phyloP scores from a whole-genome alignment of 2,329 filamentous ascomycete species.

The Arthrobotrys musiformis region DNA sequence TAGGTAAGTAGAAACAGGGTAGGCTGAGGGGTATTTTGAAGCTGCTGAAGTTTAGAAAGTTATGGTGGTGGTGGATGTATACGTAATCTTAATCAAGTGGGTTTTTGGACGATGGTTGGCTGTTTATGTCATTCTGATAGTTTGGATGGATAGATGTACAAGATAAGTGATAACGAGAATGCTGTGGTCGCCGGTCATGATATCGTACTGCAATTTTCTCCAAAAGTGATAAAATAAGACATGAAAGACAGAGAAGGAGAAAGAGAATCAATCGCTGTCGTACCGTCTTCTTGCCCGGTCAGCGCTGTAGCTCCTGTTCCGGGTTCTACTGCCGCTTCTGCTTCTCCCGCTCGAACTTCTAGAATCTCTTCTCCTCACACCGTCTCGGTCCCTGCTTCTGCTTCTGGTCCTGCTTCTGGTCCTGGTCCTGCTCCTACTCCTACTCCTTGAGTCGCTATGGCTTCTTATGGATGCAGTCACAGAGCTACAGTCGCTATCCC shows the following conservation, averaged over 20 bases:
- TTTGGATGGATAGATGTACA: background rate
- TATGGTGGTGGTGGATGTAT: too few relatives aligned
- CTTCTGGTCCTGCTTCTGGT: background rate
- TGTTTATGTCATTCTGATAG: slow-evolving; percentile 1
- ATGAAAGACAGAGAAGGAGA: background rate
- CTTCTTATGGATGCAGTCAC: slow-evolving; percentile 23
- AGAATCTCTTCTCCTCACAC: slow-evolving; percentile 34
- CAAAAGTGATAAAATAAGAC: background rate
- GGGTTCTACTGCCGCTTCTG: slow-evolving; percentile 17
- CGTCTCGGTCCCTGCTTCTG: background rate
- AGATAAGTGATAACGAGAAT: background rate
- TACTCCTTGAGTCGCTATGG: too few relatives aligned
- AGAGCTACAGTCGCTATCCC: slow-evolving; percentile 33
- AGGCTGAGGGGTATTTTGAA: too few relatives aligned
- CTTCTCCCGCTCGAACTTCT: slow-evolving; percentile 30
- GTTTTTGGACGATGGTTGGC: too few relatives aligned
- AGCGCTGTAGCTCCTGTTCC: slow-evolving; percentile 48
- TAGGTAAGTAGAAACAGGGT: too few relatives aligned
- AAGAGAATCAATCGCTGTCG: slow-evolving; percentile 33
- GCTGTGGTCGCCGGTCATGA: background rate
- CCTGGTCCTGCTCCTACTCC: slow-evolving; percentile 27
- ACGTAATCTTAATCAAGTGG: too few relatives aligned
- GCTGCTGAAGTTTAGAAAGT: too few relatives aligned
- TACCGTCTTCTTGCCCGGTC: slow-evolving; percentile 40
- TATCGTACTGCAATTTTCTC: background rate